Evolutionary conservation across 257 asterid species (phyloP), one percentile per base, ranked within the genome.

Genomic region (Nicotiana noctiflora): DNA sequence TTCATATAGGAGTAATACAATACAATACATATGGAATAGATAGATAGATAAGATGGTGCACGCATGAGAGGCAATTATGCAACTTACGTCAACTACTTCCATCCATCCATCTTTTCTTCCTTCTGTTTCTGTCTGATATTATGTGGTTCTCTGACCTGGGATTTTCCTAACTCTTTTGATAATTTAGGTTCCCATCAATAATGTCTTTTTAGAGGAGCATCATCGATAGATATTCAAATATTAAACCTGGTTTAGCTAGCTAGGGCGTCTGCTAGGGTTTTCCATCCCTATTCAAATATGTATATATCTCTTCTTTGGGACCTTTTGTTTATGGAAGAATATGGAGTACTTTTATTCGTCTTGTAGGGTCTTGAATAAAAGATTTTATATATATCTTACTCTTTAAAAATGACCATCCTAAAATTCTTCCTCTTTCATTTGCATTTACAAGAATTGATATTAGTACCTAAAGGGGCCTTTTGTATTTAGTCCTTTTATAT

Each of bases 111-210:
- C 82, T 62, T 66, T 56, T 65, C 60, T 37, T 17, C 56, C 52
- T n/a, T 4, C 34, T 64, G 32, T n/a, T 75, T 81, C 49, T 77
- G 81, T 84, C 80, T 31, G 83, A 79, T 83, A 74, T 66, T 76
- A 44, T 84, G 70, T 61, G 67, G 34, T 27, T 34, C 78, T 75
- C 76, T 68, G 62, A 18, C 46, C 75, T 57, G 32, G 19, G 27
- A 49, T 31, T 44, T 40, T 67, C 11, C 60, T 23, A 46, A 49
- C 61, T 46, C 40, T 23, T 46, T 11, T 21, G 21, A 21, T 0
- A 72, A 21, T 23, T 49, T 46, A 23, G 60, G 78, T 72, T 72
- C 40, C 40, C 78, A 72, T 72, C 40, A 49, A 46, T 72, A 40
- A 40, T 7, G 21, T 49, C 61, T 21, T 14, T 23, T 46, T 46